Percentiles rank a stretch among this genome's conserved stretches.
Evolutionary conservation across 164 flowering plant genomes (phyloP).

Genomic region (Cinnamomum micranthum): DNA sequence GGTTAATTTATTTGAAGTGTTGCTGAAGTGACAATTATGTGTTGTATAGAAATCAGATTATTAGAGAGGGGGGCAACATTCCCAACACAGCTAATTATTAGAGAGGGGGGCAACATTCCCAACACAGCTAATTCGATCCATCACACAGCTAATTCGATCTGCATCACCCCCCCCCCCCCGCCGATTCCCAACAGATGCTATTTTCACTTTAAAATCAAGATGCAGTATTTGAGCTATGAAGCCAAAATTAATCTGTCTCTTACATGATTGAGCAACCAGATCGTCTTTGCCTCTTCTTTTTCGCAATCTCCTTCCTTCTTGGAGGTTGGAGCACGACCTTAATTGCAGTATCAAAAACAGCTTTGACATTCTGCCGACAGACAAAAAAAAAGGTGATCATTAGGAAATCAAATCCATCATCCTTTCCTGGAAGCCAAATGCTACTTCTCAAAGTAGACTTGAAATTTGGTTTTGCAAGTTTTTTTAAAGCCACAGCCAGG

Average conservation of each 20-base stretch:
- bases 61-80: too few species aligned
- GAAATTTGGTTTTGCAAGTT: too few species aligned
- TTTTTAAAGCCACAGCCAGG: too few species aligned
- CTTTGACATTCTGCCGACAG: slow-evolving; percentile 77
- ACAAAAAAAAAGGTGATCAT: neutral
- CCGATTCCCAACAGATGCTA: neutral
- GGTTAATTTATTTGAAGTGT: too few species aligned
- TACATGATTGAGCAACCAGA: slow-evolving; percentile 72
- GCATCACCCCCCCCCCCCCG: too few species aligned
- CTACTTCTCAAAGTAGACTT: too few species aligned
- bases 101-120: too few species aligned
- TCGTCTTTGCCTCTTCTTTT: slow-evolving; percentile 58
- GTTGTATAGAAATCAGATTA: too few species aligned
- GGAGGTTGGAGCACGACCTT: slow-evolving; percentile 98
- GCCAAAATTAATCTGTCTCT: slow-evolving; percentile 24
- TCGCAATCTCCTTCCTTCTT: slow-evolving; percentile 73
- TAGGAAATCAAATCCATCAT: neutral
- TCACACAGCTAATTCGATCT: too few species aligned
- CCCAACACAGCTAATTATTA: too few species aligned
- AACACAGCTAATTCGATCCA: too few species aligned
- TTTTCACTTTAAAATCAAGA: neutral
- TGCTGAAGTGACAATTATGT: too few species aligned
- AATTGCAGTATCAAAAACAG: slow-evolving; percentile 97
- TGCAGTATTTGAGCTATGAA: neutral
- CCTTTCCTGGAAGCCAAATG: neutral